Percentiles rank a stretch among this genome's conserved stretches.
Evolutionary conservation across 148 eudicot genomes (phyloP).

Genomic region (Rhododendron simsii): DNA sequence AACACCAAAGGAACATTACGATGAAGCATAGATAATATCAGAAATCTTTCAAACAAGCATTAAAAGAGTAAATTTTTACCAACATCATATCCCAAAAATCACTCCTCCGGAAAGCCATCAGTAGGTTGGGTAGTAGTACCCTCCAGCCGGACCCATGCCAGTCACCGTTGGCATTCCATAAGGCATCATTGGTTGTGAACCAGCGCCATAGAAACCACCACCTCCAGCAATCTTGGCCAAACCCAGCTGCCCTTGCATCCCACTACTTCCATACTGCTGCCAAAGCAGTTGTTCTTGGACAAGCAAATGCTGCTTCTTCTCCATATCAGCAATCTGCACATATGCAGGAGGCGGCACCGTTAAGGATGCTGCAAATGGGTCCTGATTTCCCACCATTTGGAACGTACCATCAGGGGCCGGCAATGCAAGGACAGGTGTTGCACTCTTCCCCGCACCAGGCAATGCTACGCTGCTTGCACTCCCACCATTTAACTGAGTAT

Average conservation of each 20-base stretch:
- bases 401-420: conserved; percentile 72
- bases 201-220: conserved; percentile 52
- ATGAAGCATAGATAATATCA: neutral
- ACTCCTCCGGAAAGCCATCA: neutral
- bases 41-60: neutral
- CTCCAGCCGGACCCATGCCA: conserved; percentile 39
- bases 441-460: conserved; percentile 41
- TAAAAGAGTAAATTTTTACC: neutral
- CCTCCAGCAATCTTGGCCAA: conserved; percentile 44
- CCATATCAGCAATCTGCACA: conserved; percentile 86
- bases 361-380: conserved; percentile 75
- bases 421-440: conserved; percentile 60
- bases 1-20: neutral
- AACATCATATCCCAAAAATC: neutral
- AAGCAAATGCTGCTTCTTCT: conserved; percentile 79
- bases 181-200: conserved; percentile 50
- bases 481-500: conserved; percentile 54
- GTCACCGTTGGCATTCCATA: conserved; percentile 71
- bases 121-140: conserved; percentile 6
- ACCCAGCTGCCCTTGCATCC: conserved; percentile 83
- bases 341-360: conserved; percentile 73
- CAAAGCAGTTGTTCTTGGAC: conserved; percentile 74
- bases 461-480: conserved; percentile 82
- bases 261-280: conserved; percentile 76
- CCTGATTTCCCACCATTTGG: conserved; percentile 46